Evolutionary conservation across 1,284 basidiomycete genomes (phyloP).

Genomic region (Ceratobasidium sp.): DNA sequence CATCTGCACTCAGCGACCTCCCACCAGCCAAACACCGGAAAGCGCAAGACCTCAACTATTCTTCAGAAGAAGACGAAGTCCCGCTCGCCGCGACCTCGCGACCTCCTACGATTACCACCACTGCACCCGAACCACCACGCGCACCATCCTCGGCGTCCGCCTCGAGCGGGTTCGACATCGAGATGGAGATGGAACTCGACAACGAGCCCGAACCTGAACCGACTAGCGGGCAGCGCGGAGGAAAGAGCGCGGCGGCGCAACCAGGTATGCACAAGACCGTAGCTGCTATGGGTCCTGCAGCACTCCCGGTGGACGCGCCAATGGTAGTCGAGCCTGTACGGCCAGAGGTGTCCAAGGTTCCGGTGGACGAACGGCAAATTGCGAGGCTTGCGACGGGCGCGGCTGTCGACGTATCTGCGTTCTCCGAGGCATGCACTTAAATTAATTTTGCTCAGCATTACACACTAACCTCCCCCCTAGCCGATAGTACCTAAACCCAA

Average conservation of each 20-base stretch:
- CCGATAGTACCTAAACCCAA: constrained; percentile 71
- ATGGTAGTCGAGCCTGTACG: constrained; percentile 64
- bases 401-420: constrained; percentile 75
- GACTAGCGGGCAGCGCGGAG: constrained; percentile 35
- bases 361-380: constrained; percentile 80
- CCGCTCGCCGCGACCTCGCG: constrained; percentile 53
- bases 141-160: constrained; percentile 28
- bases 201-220: constrained; percentile 46
- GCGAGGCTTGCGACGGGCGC: constrained; percentile 83
- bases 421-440: constrained; percentile 62
- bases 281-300: constrained; percentile 67
- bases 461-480: constrained; percentile 49
- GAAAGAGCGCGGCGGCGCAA: constrained; percentile 67
- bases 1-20: constrained; percentile 46
- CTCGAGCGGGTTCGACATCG: constrained; percentile 42
- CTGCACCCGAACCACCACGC: constrained; percentile 41
- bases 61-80: constrained; percentile 62
- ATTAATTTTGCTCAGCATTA: constrained; percentile 8
- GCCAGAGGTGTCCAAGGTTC: constrained; percentile 78
- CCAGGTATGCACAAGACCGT: constrained; percentile 67
- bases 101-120: constrained; percentile 44
- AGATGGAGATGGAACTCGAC: constrained; percentile 41
- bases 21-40: constrained; percentile 46
- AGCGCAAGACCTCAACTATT: constrained; percentile 47
- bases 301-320: constrained; percentile 57